Conservation (phyloP, 1,284 basidiomycete species). For the Moniliophthora roreri region DNA sequence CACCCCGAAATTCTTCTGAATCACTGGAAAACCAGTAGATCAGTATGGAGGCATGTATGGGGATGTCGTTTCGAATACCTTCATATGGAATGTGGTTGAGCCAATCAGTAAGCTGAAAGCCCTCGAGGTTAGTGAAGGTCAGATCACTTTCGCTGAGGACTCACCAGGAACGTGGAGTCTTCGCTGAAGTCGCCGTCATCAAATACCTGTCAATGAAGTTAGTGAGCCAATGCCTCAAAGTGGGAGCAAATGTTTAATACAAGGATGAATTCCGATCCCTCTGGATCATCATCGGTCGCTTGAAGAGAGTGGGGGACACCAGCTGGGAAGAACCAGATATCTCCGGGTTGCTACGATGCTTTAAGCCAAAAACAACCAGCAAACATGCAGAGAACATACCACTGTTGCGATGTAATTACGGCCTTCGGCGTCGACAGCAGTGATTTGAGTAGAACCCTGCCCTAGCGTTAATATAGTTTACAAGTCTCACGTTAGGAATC, state of each 20-base stretch:
- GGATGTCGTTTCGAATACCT: constrained; percentile 23
- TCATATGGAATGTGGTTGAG: constrained; percentile 57
- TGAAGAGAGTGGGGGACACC: constrained; percentile 68
- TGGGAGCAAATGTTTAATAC: constrained; percentile 32
- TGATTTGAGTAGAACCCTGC: constrained; percentile 63
- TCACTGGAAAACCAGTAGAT: constrained; percentile 38
- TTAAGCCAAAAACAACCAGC: not conserved
- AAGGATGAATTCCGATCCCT: constrained; percentile 70
- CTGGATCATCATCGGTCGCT: constrained; percentile 52
- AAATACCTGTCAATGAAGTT: constrained; percentile 46
- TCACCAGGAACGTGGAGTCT: constrained; percentile 65
- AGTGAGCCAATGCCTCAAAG: not conserved
- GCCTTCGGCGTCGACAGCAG: constrained; percentile 60
- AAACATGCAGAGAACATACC: constrained; percentile 32
- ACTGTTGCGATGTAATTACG: constrained; percentile 62
- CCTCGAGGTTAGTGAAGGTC: constrained; percentile 14
- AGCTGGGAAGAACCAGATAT: constrained; percentile 68
- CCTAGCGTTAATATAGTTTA: not conserved
- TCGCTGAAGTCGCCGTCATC: constrained; percentile 66
- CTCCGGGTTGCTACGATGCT: constrained; percentile 34
- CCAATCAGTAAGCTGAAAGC: constrained; percentile 61
- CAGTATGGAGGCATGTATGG: not conserved
- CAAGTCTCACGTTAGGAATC: constrained; percentile 7
- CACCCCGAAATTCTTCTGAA: constrained; percentile 71
- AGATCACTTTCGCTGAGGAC: constrained; percentile 1